A percentile compares a stretch with the other conserved stretches of the same genome.
These are phyloP conservation scores for Wallacemonas sp. DNA, from an alignment of 208 protist species.

Conservation along the genomic window DNA sequence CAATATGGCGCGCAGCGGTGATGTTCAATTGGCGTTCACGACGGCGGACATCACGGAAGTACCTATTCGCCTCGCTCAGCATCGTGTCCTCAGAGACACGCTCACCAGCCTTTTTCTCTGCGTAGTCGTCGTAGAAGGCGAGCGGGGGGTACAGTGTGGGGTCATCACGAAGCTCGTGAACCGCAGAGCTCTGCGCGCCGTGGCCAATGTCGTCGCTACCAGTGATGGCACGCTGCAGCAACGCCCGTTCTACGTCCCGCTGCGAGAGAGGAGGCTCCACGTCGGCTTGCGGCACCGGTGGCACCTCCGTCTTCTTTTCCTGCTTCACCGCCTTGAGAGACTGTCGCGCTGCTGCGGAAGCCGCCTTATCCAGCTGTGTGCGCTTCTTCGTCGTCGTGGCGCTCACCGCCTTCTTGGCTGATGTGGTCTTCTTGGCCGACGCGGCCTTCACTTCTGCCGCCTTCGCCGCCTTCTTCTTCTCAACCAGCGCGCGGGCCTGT, in stretches of 20 bases:
- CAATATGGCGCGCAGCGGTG: slow-evolving; percentile 53
- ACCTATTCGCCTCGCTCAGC: slow-evolving; percentile 64
- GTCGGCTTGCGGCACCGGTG: slow-evolving; percentile 15
- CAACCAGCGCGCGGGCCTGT: slow-evolving; percentile 38
- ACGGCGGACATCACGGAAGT: slow-evolving; percentile 73
- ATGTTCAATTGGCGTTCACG: slow-evolving; percentile 52
- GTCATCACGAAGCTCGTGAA: slow-evolving; percentile 18
- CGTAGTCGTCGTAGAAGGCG: slow-evolving; percentile 71
- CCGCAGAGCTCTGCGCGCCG: background rate
- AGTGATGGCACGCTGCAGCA: slow-evolving; percentile 57
- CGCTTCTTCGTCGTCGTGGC: background rate
- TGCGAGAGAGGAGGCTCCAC: background rate
- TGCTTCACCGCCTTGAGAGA: background rate
- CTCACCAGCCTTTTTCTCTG: slow-evolving; percentile 61
- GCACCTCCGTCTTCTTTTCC: background rate
- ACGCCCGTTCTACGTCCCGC: slow-evolving; percentile 32
- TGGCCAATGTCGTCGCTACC: slow-evolving; percentile 25
- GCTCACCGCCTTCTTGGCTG: background rate
- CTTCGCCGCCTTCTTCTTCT: slow-evolving; percentile 25
- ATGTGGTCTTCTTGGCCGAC: background rate
- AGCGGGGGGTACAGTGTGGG: slow-evolving; percentile 46
- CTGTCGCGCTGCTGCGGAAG: background rate
- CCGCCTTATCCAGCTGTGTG: too few relatives aligned
- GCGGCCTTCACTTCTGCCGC: slow-evolving; percentile 5
- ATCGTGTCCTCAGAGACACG: slow-evolving; percentile 57